Evolutionary conservation across 1,284 basidiomycete species (phyloP), one percentile per base, ranked within the genome.

Genomic region (Fistulinella staudtii): DNA sequence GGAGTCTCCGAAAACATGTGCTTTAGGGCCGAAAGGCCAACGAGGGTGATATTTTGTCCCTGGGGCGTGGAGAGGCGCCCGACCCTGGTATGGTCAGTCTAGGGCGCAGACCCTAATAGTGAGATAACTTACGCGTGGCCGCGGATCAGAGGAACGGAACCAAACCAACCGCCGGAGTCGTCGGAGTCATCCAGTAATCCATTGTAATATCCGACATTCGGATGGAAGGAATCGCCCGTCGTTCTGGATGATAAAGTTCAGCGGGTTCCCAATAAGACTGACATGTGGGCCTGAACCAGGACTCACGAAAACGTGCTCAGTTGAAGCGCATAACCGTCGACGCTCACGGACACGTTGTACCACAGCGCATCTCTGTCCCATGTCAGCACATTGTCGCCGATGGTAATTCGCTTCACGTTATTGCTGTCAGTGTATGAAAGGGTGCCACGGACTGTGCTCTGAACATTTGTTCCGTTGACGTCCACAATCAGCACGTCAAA

Each of bases 281-380:
- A 18, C 17, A 15, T 9, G 8, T 34, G 10, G 18, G 31, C 8
- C 15, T 21, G 21, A 14, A 13, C 6, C 33, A 28, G 31, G 8
- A 44, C 52, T 18, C 28, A 54, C 52, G 50, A 46, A 28, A 46
- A 53, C 2, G 47, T 46, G 38, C 48, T 13, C 20, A 55, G 20
- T 17, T n/a, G 3, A 13, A 54, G 27, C 13, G 34, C 20, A 25
- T 54, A 54, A 8, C 30, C 39, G 17, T 37, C 35, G 4, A 39
- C 13, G n/a, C 22, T 20, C 10, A 46, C 30, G 4, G 50, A 46
- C 25, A 37, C 39, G n/a, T 52, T 52, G 39, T 34, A 52, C 50
- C 50, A 50, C 17, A 31, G 20, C 11, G 42, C 45, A 5, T 23
- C 27, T 2, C 31, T 11, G 15, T 50, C 50, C 50, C 47, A 52